Base-by-base conservation (phyloP, 108 stramenopile genomes). In the Cyclotella choctawhatcheeana region DNA sequence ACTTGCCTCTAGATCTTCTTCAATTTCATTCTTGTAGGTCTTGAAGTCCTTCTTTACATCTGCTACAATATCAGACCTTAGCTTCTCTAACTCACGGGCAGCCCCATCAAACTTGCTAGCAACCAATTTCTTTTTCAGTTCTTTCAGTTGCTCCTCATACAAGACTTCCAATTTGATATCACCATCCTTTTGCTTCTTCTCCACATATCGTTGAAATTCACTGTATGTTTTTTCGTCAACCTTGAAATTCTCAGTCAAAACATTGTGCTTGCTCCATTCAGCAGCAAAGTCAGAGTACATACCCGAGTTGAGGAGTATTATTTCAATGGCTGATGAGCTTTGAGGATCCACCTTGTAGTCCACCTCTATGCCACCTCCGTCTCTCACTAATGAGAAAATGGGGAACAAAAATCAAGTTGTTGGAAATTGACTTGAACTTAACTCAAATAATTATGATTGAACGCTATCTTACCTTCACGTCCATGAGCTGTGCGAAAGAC, bases 351-450 rank as follows among this genome's bases (percentile, higher is more conserved):
- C 89, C 64, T 93, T 93, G 75, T 89, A 86, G 69, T 98, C 97
- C 2, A 90, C 95, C 58, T 92, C 95, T 17, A 98, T 79, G 10
- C 97, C 97, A 37, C 97, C 97, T 2, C 97, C 97, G 64, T 96
- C 95, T 68, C 86, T 79, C 27, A 97, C 93, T 58, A 48, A 30
- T 29, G 29, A n/a, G n/a, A n/a, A n/a, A n/a, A n/a, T n/a, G n/a
- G n/a, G n/a, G n/a, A n/a, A n/a, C n/a, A n/a, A n/a, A n/a, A n/a
- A n/a, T n/a, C n/a, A n/a, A n/a, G n/a, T n/a, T n/a, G n/a, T n/a
- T n/a, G n/a, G n/a, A n/a, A n/a, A n/a, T n/a, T n/a, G n/a, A n/a
- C n/a, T n/a, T n/a, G n/a, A n/a, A n/a, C n/a, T n/a, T n/a, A n/a
- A n/a, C n/a, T n/a, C n/a, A n/a, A n/a, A n/a, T n/a, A n/a, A n/a